These are phyloP conservation scores for Saturnispora silvae DNA, from an alignment of 805 yeast genomes.

Conservation along the genomic window DNA sequence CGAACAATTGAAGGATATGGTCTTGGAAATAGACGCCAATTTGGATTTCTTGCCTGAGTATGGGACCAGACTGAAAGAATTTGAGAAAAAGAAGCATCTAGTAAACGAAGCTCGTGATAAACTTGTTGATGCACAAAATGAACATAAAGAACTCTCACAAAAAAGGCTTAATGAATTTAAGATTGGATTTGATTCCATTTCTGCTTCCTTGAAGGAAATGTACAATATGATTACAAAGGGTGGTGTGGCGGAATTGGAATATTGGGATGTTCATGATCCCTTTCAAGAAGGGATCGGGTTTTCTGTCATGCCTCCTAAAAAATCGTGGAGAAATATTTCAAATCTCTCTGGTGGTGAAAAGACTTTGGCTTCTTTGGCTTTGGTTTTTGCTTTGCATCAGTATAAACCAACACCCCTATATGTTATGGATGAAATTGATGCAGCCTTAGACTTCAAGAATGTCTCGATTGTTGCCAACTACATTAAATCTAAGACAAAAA, in stretches of 20 bases:
- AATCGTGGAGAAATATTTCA: slow-evolving; percentile 92
- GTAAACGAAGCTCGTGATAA: slow-evolving; percentile 52
- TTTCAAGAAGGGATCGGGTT: slow-evolving; percentile 93
- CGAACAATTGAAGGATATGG: slow-evolving; percentile 40
- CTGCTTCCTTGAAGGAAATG: slow-evolving; percentile 88
- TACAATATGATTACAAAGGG: slow-evolving; percentile 99
- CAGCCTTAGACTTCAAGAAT: slow-evolving; percentile 93
- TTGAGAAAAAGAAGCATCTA: slow-evolving; percentile 48
- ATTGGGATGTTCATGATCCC: slow-evolving; percentile 95
- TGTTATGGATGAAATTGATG: slow-evolving; percentile 99
- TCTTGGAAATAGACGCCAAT: slow-evolving; percentile 53
- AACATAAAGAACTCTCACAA: slow-evolving; percentile 61
- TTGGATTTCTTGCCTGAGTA: slow-evolving; percentile 70
- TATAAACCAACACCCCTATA: slow-evolving; percentile 95
- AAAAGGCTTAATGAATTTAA: slow-evolving; percentile 79
- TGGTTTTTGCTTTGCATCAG: slow-evolving; percentile 91
- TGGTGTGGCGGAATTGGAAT: slow-evolving; percentile 94
- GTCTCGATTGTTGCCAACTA: slow-evolving; percentile 97
- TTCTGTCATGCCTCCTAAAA: slow-evolving; percentile 98
- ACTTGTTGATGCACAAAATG: slow-evolving; percentile 7
- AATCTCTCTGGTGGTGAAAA: slow-evolving; percentile 97
- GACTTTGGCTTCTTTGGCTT: slow-evolving; percentile 85
- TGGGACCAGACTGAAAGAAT: slow-evolving; percentile 56
- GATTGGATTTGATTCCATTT: slow-evolving; percentile 82
- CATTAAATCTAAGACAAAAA: slow-evolving; percentile 88